Percentiles rank a stretch among this genome's conserved stretches.
Conservation (phyloP, 1,284 basidiomycete species). For the Apiotrichum domesticum region DNA sequence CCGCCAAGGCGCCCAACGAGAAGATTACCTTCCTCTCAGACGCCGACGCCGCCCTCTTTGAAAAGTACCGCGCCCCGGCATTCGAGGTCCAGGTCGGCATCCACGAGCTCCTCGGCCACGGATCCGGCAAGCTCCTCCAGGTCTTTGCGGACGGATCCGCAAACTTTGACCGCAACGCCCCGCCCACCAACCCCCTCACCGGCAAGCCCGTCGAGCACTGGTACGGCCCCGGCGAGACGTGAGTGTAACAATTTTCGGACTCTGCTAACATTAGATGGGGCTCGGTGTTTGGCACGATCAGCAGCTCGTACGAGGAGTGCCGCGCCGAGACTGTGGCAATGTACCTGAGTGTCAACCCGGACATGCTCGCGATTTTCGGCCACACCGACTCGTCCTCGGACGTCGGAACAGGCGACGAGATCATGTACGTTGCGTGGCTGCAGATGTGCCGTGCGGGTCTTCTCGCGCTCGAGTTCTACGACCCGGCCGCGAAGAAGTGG, state of each 20-base stretch:
- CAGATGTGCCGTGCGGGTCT: constrained; percentile 77
- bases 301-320: constrained; percentile 17
- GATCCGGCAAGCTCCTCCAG: constrained; percentile 17
- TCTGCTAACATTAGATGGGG: constrained; percentile 7
- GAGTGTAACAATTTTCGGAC: neutral
- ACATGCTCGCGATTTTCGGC: constrained; percentile 15
- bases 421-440: constrained; percentile 73
- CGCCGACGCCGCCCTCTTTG: constrained; percentile 10
- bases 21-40: constrained; percentile 18
- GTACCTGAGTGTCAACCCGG: constrained; percentile 14
- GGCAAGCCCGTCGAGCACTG: constrained; percentile 15
- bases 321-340: constrained; percentile 18
- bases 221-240: constrained; percentile 18
- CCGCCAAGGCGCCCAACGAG: constrained; percentile 19
- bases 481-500: constrained; percentile 70
- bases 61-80: constrained; percentile 14
- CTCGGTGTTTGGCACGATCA: constrained; percentile 10
- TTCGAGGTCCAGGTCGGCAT: constrained; percentile 22
- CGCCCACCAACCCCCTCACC: constrained; percentile 14
- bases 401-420: constrained; percentile 46
- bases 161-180: constrained; percentile 15
- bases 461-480: constrained; percentile 71
- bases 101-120: constrained; percentile 21
- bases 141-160: constrained; percentile 11
- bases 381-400: constrained; percentile 12